Conservation (phyloP, 768 basidiomycete genomes). For the Leccinum subgranulosum region DNA sequence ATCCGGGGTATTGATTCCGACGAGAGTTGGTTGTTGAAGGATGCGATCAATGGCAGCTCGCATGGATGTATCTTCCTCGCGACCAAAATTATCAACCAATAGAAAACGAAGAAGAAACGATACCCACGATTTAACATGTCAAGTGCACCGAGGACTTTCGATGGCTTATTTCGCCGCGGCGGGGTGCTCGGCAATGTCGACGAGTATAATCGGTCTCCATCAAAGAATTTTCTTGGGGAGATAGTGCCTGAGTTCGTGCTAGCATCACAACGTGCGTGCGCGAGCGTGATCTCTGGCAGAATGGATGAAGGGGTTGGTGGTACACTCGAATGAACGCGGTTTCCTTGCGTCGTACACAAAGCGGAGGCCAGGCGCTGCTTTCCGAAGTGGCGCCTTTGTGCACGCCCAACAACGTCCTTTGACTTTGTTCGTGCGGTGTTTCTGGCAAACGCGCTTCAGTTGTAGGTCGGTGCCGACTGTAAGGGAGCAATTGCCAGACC, state of each 20-base stretch:
- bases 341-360: conserved; percentile 25
- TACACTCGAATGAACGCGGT: background rate
- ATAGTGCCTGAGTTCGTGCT: background rate
- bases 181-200: conserved; percentile 2
- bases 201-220: conserved; percentile 5
- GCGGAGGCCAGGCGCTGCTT: conserved; percentile 53
- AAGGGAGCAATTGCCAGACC: conserved; percentile 36
- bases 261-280: conserved; percentile 22
- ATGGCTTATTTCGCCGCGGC: conserved; percentile 12
- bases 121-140: conserved; percentile 28
- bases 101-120: background rate
- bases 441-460: conserved; percentile 32
- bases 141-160: conserved; percentile 24
- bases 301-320: conserved; percentile 6
- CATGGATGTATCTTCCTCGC: conserved; percentile 22
- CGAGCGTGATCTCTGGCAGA: conserved; percentile 23
- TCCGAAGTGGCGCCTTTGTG: conserved; percentile 60
- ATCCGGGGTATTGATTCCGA: conserved; percentile 14
- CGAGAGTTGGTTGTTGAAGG: conserved; percentile 22
- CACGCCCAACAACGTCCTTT: conserved; percentile 52
- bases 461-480: background rate
- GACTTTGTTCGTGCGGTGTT: conserved; percentile 56
- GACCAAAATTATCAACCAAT: conserved; percentile 1
- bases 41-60: conserved; percentile 31
- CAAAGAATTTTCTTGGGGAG: background rate